Percentiles rank a stretch among this genome's conserved stretches.
Conservation (phyloP, 108 stramenopile genomes). For the Nitzschia sp. region DNA sequence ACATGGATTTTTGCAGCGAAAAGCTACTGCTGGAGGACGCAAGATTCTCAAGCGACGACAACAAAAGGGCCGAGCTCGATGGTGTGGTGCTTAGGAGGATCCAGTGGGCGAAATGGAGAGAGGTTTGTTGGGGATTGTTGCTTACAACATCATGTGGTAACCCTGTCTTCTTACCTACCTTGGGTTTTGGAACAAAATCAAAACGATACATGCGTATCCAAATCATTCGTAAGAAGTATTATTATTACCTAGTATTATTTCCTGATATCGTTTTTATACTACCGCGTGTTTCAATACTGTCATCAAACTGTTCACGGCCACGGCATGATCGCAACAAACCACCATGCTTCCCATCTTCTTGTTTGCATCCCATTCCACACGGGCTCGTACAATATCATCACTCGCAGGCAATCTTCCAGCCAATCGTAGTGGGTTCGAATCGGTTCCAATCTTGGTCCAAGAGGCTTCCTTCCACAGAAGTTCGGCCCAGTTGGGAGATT, state of each 20-base stretch:
- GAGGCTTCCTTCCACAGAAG: conserved; percentile 19
- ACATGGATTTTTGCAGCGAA: conserved; percentile 73
- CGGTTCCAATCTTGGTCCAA: conserved; percentile 19
- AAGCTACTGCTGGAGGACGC: conserved; percentile 66
- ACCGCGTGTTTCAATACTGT: conserved; percentile 55
- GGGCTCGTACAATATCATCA: conserved; percentile 51
- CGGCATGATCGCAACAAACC: conserved; percentile 76
- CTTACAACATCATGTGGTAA: no score
- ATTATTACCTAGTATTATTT: no score
- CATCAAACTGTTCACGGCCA: conserved; percentile 66
- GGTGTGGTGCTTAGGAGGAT: conserved; percentile 50
- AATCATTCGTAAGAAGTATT: no score
- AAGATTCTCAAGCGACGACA: conserved; percentile 63
- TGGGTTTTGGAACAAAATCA: no score
- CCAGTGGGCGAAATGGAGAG: no score
- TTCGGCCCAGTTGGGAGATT: conserved; percentile 15
- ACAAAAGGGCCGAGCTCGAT: conserved; percentile 69
- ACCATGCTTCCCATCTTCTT: conserved; percentile 51
- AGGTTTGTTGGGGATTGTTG: no score
- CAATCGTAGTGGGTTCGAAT: conserved; percentile 49
- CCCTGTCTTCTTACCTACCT: no score
- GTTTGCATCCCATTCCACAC: conserved; percentile 43
- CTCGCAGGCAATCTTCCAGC: conserved; percentile 65
- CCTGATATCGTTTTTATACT: background rate
- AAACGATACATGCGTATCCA: no score